Evolutionary conservation across 768 basidiomycete genomes (phyloP), one percentile per base, ranked within the genome.

Genomic region (Ramaria sp.): DNA sequence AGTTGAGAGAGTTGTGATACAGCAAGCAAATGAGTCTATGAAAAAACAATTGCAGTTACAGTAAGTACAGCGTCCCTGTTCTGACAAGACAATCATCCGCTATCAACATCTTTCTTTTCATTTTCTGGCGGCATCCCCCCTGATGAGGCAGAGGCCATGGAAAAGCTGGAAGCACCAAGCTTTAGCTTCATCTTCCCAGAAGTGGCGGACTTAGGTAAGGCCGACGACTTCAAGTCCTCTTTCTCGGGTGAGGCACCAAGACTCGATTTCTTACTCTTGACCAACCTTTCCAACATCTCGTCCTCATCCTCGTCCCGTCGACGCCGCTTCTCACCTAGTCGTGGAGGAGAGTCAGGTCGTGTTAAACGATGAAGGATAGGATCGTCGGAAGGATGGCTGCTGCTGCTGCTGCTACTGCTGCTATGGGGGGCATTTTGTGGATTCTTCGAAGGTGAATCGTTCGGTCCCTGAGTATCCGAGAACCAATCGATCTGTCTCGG

Each of bases 121-220:
- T 34, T 37, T 8, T 52, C 41, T 27, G 51, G 37, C 1, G 43
- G 41, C 5, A 30, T 25, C 4, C 22, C 67, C 75, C 81, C 76
- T 80, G 85, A 93, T 85, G 62, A 85, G 75, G 55, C 70, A 15
- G 52, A 32, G 28, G 27, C 1, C 18, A 54, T 67, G 8, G 70
- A 68, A 48, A 73, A 61, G 18, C 70, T 71, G n/a, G 71, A 68
- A 15, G 71, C 64, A 18, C 81, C 79, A 56, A 88, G 73, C 67
- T 79, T 84, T 57, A 90, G 71, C 69, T 86, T 88, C 63, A 90
- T 77, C 65, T 85, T 87, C 67, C 77, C 75, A 55, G 67, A 61
- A 58, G 70, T 61, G 50, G 63, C 64, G n/a, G 66, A 43, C 50
- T 61, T 64, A 3, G 10, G 25, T 18, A 12, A 24, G 25, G 63